Evolutionary conservation across 2,329 filamentous ascomycete species (phyloP), one percentile per base, ranked within the genome.

Genomic region (Penicillium occitanis): DNA sequence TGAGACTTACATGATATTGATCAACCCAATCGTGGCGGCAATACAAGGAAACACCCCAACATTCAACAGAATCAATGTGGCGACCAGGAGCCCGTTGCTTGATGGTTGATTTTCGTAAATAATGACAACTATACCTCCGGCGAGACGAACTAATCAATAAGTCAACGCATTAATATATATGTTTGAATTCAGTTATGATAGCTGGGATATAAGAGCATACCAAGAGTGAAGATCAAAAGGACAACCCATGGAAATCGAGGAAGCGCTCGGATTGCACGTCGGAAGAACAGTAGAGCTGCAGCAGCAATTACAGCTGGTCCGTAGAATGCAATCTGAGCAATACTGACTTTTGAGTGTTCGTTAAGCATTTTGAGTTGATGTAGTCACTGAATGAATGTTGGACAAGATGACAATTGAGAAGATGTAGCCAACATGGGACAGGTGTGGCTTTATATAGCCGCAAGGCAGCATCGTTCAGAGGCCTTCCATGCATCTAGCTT

Each of bases 11-110:
- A 71, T 71, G 35, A 72, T 70, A 28, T 70, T 69, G 30, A 73
- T 61, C 2, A 71, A 66, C 6, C 70, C 72, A 28, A 73, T 60
- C 7, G 72, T 73, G 17, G 71, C 72, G 11, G 68, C 70, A 13
- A 73, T 70, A 28, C 72, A 67, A 5, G 72, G 72, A 48, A 73
- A 68, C 22, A 72, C 65, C n/a, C 71, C 72, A 8, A 70, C 66
- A 60, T 70, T 72, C 17, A 70, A 63, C 2, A 73, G 68, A 25
- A 73, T 72, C 1, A 64, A 40, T 0, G 69, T 57, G 8, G 69
- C 71, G 10, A 72, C 60, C 22, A 65, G 63, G 5, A 73, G 66
- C 0, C 71, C 70, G 1, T 35, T 68, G 17, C 22, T 65, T 11
- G 42, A 63, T 17, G 65, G 64, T 7, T 65, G 50, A 5, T 70